A percentile compares a stretch with the other conserved stretches of the same genome.
phyloP scores from a whole-genome alignment of 2,329 filamentous ascomycete species.

The Colletotrichum sublineola region DNA sequence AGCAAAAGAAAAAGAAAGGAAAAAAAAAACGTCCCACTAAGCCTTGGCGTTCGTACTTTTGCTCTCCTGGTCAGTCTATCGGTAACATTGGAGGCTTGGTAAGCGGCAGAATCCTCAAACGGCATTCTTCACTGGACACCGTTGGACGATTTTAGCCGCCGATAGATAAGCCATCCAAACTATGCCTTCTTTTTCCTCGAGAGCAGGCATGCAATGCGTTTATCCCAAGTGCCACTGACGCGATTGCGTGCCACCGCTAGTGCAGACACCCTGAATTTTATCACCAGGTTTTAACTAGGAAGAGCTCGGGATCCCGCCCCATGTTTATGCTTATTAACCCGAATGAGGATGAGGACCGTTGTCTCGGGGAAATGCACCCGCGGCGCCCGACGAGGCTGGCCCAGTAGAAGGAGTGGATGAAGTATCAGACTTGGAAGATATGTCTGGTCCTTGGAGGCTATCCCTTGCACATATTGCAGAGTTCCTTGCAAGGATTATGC shows the following conservation, averaged over 20 bases:
- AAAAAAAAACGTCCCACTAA: background rate
- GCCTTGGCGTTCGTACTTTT: background rate
- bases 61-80: background rate
- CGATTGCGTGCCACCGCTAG: slow-evolving; percentile 17
- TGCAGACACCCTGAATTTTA: slow-evolving; percentile 28
- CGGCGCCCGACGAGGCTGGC: slow-evolving; percentile 11
- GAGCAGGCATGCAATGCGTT: background rate
- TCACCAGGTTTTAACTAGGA: slow-evolving; percentile 15
- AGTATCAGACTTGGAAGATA: background rate
- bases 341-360: slow-evolving; percentile 11
- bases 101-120: background rate
- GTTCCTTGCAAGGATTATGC: slow-evolving; percentile 34
- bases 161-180: background rate
- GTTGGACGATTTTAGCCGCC: slow-evolving; percentile 6
- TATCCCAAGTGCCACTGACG: background rate
- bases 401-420: background rate
- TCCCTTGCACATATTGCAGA: slow-evolving; percentile 32
- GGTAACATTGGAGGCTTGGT: background rate
- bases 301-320: slow-evolving; percentile 17
- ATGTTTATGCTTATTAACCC: background rate
- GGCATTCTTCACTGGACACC: background rate
- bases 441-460: background rate
- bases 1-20: too few species aligned
- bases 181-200: background rate
- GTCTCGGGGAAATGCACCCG: slow-evolving; percentile 9